phyloP scores from a whole-genome alignment of 2,329 filamentous ascomycete species.

The Apiospora malaysiana region DNA sequence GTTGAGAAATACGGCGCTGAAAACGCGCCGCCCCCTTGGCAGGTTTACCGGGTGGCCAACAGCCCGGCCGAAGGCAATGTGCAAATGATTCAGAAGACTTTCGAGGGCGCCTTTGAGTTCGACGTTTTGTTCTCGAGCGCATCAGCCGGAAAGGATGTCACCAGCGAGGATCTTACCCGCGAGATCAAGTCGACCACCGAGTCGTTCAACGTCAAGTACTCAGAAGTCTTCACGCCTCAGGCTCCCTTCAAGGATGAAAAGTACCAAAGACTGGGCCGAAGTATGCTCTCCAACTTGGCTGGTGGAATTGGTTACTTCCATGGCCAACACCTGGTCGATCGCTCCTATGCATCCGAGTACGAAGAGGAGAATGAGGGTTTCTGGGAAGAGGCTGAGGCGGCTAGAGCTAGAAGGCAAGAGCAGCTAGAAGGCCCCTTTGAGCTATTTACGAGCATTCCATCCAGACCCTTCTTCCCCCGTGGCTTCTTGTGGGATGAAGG shows the following conservation, averaged over 20 bases:
- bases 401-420: constrained; percentile 71
- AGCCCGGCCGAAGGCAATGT: constrained; percentile 74
- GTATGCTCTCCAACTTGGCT: constrained; percentile 91
- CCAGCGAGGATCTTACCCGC: constrained; percentile 68
- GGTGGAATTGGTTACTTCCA: constrained; percentile 97
- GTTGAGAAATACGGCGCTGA: constrained; percentile 58
- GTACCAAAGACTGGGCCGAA: constrained; percentile 82
- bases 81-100: constrained; percentile 90
- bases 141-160: constrained; percentile 64
- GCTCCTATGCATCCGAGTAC: constrained; percentile 90
- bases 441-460: constrained; percentile 90
- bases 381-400: constrained; percentile 89
- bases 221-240: constrained; percentile 73
- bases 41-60: constrained; percentile 81
- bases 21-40: constrained; percentile 79
- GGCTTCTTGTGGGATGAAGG: constrained; percentile 99
- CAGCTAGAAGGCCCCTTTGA: constrained; percentile 82
- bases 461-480: constrained; percentile 92
- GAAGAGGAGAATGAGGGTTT: constrained; percentile 95
- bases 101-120: constrained; percentile 89
- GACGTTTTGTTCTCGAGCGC: constrained; percentile 88
- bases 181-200: constrained; percentile 71
- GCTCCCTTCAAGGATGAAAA: constrained; percentile 76
- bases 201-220: constrained; percentile 77
- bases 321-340: constrained; percentile 85